Base-by-base conservation (phyloP, 768 basidiomycete genomes). In the Kwoniella pini region DNA sequence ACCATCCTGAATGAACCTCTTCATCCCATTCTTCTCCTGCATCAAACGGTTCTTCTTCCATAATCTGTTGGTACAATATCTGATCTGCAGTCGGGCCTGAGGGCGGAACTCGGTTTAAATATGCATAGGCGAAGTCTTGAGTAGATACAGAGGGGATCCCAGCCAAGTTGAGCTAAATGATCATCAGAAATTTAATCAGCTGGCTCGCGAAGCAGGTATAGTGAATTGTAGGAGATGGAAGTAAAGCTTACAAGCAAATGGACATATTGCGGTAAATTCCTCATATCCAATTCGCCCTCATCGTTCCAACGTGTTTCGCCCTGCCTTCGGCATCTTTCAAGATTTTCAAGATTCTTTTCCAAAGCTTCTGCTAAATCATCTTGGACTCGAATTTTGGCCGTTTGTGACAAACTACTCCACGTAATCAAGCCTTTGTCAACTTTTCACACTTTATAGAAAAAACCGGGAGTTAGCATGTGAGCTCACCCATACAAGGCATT, bases 241-340 rank as follows among this genome's bases (percentile, higher is more conserved):
- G 7, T 36, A 7, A 7, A 13, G n/a, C 63, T 30, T 39, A 70
- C 71, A 3, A 74, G 54, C 4, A 74, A 33, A 33, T 72, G 73
- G 0, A 75, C 51, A 62, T 75, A 67, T 40, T 70, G 67, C 24
- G 73, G 68, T 6, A 75, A 17, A 51, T 72, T 70, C 12, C 68
- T 51, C 43, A 69, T 69, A 33, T 58, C 59, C 22, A 75, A 13
- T 17, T 60, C 33, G 28, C 63, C 26, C 39, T 67, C 71, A 6
- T 54, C 68, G 42, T 70, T 64, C 70, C 67, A 70, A 42, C 54
- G 26, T 38, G 58, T n/a, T 10, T 54, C 44, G 19, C 43, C 36
- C 33, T 26, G 15, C 50, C 39, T 21, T 15, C 53, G 21, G 48
- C 57, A 51, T 28, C n/a, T 42, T 26, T 57, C 50, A 2, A 72